A percentile compares a stretch with the other conserved stretches of the same genome.
These are phyloP conservation scores for Leptosphaerulina australis DNA, from an alignment of 2,329 filamentous ascomycete species.

Conservation along the genomic window DNA sequence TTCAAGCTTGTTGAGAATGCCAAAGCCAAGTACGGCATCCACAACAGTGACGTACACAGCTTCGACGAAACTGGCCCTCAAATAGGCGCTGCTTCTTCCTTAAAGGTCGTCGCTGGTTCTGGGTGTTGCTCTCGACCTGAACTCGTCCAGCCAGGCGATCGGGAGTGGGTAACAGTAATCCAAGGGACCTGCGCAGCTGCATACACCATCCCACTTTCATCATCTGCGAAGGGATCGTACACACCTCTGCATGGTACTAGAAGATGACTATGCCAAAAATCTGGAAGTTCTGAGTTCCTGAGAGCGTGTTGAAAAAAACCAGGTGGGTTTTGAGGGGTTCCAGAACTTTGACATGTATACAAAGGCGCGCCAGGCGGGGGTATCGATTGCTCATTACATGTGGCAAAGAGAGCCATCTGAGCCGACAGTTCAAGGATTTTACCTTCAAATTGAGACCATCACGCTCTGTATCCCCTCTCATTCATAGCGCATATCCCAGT, in stretches of 20 bases:
- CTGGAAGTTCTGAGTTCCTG: conserved; percentile 19
- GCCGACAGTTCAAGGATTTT: conserved; percentile 21
- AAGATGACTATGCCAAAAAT: conserved; percentile 17
- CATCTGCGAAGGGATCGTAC: conserved; percentile 21
- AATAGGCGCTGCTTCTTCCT: too few species aligned
- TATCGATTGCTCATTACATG: conserved; percentile 24
- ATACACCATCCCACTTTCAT: too few species aligned
- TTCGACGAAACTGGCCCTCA: conserved; percentile 37
- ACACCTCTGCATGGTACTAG: conserved; percentile 32
- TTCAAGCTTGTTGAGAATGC: conserved; percentile 19
- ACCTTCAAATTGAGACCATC: conserved; percentile 15
- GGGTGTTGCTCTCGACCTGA: conserved; percentile 2
- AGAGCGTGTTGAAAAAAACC: conserved; percentile 24
- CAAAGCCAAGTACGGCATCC: conserved; percentile 14
- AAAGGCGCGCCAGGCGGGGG: conserved; percentile 13
- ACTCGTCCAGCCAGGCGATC: conserved; percentile 19
- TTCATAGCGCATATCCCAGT: too few species aligned
- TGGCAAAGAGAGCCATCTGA: conserved; percentile 18
- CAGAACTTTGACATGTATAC: conserved; percentile 24
- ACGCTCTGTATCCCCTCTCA: conserved; percentile 22
- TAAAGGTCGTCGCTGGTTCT: conserved; percentile 18
- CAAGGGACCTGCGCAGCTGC: too few species aligned
- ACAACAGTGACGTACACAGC: conserved; percentile 12
- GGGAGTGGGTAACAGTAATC: conserved; percentile 16
- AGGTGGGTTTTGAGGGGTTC: conserved; percentile 21